Conservation (phyloP, 1,284 basidiomycete species). For the Hemileia vastatrix region DNA sequence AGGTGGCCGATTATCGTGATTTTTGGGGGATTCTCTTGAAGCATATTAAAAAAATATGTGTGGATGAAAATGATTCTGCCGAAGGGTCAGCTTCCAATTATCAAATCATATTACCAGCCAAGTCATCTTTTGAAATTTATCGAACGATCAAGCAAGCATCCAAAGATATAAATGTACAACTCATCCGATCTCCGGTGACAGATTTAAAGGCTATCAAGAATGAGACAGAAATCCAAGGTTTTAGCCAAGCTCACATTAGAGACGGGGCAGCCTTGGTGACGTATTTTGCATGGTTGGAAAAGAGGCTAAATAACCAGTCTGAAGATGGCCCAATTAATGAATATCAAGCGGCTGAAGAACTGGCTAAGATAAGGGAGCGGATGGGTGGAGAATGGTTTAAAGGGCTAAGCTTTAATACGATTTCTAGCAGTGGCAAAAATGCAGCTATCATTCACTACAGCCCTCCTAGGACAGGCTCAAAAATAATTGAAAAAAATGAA, state of each 20-base stretch:
- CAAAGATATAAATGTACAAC: too few species aligned
- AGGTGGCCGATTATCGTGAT: not conserved
- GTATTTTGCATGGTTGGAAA: slow-evolving; percentile 93
- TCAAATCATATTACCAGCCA: slow-evolving; percentile 4
- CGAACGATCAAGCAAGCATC: slow-evolving; percentile 28
- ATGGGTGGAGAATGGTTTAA: slow-evolving; percentile 67
- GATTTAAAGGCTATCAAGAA: slow-evolving; percentile 88
- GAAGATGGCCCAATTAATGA: slow-evolving; percentile 68
- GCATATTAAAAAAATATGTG: too few species aligned
- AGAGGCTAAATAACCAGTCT: slow-evolving; percentile 57
- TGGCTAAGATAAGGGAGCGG: slow-evolving; percentile 70
- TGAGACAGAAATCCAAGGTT: slow-evolving; percentile 71
- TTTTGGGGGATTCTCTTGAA: slow-evolving; percentile 8
- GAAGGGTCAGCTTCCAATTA: not conserved
- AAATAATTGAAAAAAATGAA: slow-evolving; percentile 62
- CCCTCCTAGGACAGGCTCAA: slow-evolving; percentile 64
- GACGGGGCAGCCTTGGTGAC: slow-evolving; percentile 81
- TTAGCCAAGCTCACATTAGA: slow-evolving; percentile 75
- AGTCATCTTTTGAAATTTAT: slow-evolving; percentile 26
- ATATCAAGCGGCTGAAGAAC: slow-evolving; percentile 64
- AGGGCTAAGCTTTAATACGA: slow-evolving; percentile 83
- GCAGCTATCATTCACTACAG: slow-evolving; percentile 91
- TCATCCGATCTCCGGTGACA: slow-evolving; percentile 62
- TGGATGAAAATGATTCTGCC: not conserved
- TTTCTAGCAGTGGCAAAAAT: slow-evolving; percentile 83